Conservation (phyloP, 1,139 yeast species). For the Geotrichum klebahnii region DNA sequence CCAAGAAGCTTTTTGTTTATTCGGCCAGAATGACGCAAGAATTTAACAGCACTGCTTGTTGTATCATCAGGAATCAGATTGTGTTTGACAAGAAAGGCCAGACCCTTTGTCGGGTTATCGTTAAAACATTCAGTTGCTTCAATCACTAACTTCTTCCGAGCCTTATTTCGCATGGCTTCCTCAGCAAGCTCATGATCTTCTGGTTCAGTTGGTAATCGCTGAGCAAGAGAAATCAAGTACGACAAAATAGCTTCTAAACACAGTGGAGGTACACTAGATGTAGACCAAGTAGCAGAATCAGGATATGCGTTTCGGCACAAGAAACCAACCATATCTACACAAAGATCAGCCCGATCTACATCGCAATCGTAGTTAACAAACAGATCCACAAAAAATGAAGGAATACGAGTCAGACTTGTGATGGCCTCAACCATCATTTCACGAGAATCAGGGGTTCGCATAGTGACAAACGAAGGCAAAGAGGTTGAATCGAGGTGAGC, state of each 20-base stretch:
- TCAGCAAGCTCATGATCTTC: constrained; percentile 23
- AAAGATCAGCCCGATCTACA: constrained; percentile 75
- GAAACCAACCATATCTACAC: constrained; percentile 61
- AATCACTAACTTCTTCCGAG: constrained; percentile 66
- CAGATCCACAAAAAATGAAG: constrained; percentile 67
- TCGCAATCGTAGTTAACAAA: constrained; percentile 89
- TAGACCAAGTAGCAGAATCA: constrained; percentile 67
- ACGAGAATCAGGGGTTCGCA: constrained; percentile 48
- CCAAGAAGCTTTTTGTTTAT: constrained; percentile 85
- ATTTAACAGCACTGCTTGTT: constrained; percentile 62
- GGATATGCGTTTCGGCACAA: constrained; percentile 75
- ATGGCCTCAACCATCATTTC: constrained; percentile 84
- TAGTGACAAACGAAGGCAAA: constrained; percentile 22
- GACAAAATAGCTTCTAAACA: constrained; percentile 83
- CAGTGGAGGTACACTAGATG: constrained; percentile 86
- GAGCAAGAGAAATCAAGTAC: constrained; percentile 60
- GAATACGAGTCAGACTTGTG: constrained; percentile 72
- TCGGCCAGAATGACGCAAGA: constrained; percentile 72
- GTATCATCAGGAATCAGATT: constrained; percentile 61
- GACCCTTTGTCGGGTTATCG: constrained; percentile 70
- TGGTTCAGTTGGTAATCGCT: constrained; percentile 42
- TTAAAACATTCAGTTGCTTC: constrained; percentile 71
- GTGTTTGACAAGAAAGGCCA: constrained; percentile 55
- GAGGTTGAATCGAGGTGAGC: neutral
- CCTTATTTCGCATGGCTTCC: constrained; percentile 42